phyloP scores from a whole-genome alignment of 2,329 filamentous ascomycete species.

The Alternaria hordeiaustralica region DNA sequence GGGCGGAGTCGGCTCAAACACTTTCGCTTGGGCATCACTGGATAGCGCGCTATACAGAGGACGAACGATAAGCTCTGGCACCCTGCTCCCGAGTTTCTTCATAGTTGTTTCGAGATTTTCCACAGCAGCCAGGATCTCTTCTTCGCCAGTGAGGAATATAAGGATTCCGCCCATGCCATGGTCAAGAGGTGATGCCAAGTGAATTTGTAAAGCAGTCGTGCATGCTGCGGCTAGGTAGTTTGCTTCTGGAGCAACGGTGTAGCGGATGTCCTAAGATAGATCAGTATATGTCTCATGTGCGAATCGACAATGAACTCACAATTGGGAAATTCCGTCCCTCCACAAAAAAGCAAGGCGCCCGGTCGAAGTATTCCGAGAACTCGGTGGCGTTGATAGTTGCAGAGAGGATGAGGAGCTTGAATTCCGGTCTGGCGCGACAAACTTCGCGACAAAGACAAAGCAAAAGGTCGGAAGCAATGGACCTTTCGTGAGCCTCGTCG shows the following conservation, averaged over 20 bases:
- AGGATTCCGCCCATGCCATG: too few relatives aligned
- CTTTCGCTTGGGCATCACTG: conserved; percentile 81
- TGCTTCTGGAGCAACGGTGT: conserved; percentile 63
- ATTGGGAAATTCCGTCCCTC: too few relatives aligned
- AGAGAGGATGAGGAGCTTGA: conserved; percentile 90
- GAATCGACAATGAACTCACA: conserved; percentile 62
- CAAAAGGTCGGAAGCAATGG: conserved; percentile 87
- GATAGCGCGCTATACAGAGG: conserved; percentile 95
- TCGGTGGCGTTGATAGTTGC: conserved; percentile 86
- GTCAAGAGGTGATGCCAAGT: too few relatives aligned
- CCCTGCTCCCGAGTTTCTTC: conserved; percentile 81
- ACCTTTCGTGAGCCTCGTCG: conserved; percentile 96
- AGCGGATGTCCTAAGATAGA: conserved; percentile 58
- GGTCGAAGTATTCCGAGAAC: conserved; percentile 65
- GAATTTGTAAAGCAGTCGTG: conserved; percentile 93
- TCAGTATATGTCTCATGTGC: not conserved
- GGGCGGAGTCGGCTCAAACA: conserved; percentile 86
- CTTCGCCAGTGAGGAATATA: conserved; percentile 93
- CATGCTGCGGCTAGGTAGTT: conserved; percentile 93
- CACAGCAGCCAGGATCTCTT: conserved; percentile 91
- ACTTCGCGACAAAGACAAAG: conserved; percentile 90
- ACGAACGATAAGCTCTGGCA: conserved; percentile 86
- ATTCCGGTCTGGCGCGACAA: conserved; percentile 78
- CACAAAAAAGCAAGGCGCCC: too few relatives aligned
- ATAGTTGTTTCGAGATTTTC: conserved; percentile 84